A percentile compares a stretch with the other conserved stretches of the same genome.
Evolutionary conservation across 768 basidiomycete genomes (phyloP).

Genomic region (Tulasnella sp.): DNA sequence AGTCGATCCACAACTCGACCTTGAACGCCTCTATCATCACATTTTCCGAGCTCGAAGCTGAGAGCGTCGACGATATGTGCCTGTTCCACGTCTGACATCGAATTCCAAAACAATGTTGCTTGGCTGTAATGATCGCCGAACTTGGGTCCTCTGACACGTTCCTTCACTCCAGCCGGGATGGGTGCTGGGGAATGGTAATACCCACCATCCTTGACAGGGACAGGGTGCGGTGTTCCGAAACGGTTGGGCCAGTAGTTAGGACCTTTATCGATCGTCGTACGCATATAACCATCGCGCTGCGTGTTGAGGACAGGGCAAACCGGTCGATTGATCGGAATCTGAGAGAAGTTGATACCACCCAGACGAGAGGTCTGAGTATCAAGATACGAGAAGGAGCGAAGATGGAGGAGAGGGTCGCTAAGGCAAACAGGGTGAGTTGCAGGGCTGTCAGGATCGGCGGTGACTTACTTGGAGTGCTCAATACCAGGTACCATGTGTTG

Average conservation of each 20-base stretch:
- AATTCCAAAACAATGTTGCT: constrained; percentile 71
- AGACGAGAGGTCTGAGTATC: constrained; percentile 75
- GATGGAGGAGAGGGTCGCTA: constrained; percentile 62
- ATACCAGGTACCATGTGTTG: constrained; percentile 37
- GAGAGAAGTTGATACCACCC: constrained; percentile 50
- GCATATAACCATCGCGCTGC: constrained; percentile 47
- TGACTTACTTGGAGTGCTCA: constrained; percentile 28
- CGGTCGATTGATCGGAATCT: constrained; percentile 72
- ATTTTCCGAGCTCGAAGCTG: constrained; percentile 75
- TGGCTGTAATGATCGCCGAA: constrained; percentile 73
- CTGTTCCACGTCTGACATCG: constrained; percentile 54
- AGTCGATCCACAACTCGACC: constrained; percentile 52
- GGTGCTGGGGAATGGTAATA: constrained; percentile 20
- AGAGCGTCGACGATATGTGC: constrained; percentile 56
- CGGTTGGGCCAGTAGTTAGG: constrained; percentile 84
- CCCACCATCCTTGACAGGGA: constrained; percentile 38
- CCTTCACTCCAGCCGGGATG: constrained; percentile 39
- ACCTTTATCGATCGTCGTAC: constrained; percentile 46
- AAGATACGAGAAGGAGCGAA: constrained; percentile 76
- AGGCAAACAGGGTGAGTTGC: constrained; percentile 37
- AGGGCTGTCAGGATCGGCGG: constrained; percentile 48
- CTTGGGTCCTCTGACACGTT: constrained; percentile 31
- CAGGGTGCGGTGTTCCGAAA: constrained; percentile 37
- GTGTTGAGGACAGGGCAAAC: constrained; percentile 63
- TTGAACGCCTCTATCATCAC: constrained; percentile 62